These are phyloP conservation scores for Stylonectria norvegica DNA, from an alignment of 2,329 filamentous ascomycete species.

Conservation along the genomic window DNA sequence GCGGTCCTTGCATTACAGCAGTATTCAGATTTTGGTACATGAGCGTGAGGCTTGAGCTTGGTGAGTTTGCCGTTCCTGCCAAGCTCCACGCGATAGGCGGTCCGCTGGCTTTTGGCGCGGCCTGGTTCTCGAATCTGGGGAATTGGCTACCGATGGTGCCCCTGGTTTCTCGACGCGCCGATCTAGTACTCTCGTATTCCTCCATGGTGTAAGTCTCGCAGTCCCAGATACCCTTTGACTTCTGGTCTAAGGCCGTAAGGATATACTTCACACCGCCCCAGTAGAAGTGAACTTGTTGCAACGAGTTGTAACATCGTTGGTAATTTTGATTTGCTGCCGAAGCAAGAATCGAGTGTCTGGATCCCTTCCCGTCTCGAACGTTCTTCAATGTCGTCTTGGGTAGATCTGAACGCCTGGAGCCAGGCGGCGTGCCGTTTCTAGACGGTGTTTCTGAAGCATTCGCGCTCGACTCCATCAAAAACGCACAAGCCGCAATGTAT, in stretches of 20 bases:
- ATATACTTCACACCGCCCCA: slow-evolving; percentile 89
- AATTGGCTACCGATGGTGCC: slow-evolving; percentile 38
- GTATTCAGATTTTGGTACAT: slow-evolving; percentile 61
- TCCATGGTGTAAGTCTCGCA: slow-evolving; percentile 65
- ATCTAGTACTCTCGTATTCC: slow-evolving; percentile 71
- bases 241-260: slow-evolving; percentile 79
- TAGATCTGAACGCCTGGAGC: slow-evolving; percentile 7
- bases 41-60: slow-evolving; percentile 77
- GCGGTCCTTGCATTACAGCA: slow-evolving; percentile 3
- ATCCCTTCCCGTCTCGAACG: slow-evolving; percentile 35
- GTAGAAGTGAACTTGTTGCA: slow-evolving; percentile 76
- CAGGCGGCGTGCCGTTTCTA: slow-evolving; percentile 52
- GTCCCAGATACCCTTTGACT: slow-evolving; percentile 81
- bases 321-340: slow-evolving; percentile 85
- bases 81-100: slow-evolving; percentile 75
- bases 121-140: slow-evolving; percentile 42
- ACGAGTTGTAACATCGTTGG: slow-evolving; percentile 77
- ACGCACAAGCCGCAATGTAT: slow-evolving; percentile 86
- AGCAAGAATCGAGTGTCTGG: slow-evolving; percentile 72
- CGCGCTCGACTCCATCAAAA: slow-evolving; percentile 76
- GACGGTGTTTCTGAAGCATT: slow-evolving; percentile 61
- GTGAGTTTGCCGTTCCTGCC: slow-evolving; percentile 83
- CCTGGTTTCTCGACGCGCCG: slow-evolving; percentile 43
- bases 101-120: slow-evolving; percentile 45
- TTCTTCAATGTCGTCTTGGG: slow-evolving; percentile 11